Base-by-base conservation (phyloP, 139 green algal species). In the Chlamydomonas sp. region DNA sequence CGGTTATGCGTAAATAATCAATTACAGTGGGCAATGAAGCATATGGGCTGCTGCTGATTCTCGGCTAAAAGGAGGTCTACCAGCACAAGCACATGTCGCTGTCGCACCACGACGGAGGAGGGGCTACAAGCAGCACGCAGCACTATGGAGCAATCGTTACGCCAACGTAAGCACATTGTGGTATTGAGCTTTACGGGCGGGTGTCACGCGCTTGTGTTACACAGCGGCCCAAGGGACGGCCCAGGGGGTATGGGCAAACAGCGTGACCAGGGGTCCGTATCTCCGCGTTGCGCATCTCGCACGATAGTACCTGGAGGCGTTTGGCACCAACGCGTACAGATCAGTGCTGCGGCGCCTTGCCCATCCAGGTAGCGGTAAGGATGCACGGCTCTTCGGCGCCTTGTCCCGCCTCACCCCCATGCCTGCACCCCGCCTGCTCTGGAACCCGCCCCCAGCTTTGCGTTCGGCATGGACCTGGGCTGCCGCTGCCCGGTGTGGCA, bases 81-180 rank as follows among this genome's bases (percentile, higher is more conserved):
- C 68, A 20, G 15, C 68, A 49, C 68, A 15, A 7, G 68, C 6
- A 18, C 68, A 7, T 20, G 9, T 74, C 14, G 18, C 4, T 49
- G 10, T 74, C 14, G 68, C 68, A 15, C 68, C 12, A 74, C n/a
- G 68, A 49, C 63, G 63, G 49, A 2, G 4, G 79, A 77, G 2
- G 79, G 68, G 1, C 14, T 2, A 18, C 69, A 4, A 79, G 3
- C 10, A n/a, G 80, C 80, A 9, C 58, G 1, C 67, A 72, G 2
- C 82, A 87, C 2, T 80, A 87, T 87, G 86, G 86, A 67, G 86
- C 86, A 9, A 90, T 90, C 60, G 63, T 90, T n/a, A 87, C 72
- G 64, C 86, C 86, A 2, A 85, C 67, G 86, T 90, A 68, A 62
- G 66, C 78, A 10, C 17, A 67, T 15, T 20, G 2, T 64, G 1